Conservation (phyloP, 2,329 filamentous ascomycete genomes). For the Sporothrix globosa region DNA sequence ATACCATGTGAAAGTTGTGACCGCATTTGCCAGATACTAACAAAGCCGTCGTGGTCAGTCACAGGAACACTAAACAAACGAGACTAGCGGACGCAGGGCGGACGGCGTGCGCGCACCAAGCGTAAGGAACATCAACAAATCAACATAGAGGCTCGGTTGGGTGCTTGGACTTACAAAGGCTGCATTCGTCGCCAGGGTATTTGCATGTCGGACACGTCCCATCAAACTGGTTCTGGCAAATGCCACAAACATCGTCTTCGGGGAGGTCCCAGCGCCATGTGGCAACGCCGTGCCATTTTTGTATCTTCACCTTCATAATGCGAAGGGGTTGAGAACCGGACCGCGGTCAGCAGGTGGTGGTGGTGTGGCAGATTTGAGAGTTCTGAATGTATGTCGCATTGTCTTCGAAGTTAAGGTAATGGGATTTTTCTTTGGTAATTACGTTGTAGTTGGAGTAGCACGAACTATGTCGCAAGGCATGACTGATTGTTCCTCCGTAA, state of each 20-base stretch:
- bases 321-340: not conserved
- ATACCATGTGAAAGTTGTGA: constrained; percentile 95
- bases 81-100: too few relatives aligned
- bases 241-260: constrained; percentile 96
- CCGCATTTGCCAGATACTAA: constrained; percentile 94
- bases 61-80: not conserved
- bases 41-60: constrained; percentile 18
- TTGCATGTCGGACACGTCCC: constrained; percentile 98
- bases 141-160: not conserved
- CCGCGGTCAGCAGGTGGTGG: not conserved
- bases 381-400: not conserved
- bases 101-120: not conserved
- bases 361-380: not conserved
- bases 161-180: constrained; percentile 66
- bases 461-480: too few relatives aligned
- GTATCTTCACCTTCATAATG: constrained; percentile 91
- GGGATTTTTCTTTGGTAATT: too few relatives aligned
- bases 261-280: constrained; percentile 98
- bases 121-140: not conserved
- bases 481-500: too few relatives aligned
- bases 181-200: constrained; percentile 95
- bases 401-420: too few relatives aligned
- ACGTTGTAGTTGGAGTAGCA: too few relatives aligned
- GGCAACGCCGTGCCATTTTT: constrained; percentile 89
- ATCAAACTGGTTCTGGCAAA: constrained; percentile 97